These are phyloP conservation scores for Claviceps sp. DNA, from an alignment of 2,329 filamentous ascomycete genomes.

Conservation along the genomic window DNA sequence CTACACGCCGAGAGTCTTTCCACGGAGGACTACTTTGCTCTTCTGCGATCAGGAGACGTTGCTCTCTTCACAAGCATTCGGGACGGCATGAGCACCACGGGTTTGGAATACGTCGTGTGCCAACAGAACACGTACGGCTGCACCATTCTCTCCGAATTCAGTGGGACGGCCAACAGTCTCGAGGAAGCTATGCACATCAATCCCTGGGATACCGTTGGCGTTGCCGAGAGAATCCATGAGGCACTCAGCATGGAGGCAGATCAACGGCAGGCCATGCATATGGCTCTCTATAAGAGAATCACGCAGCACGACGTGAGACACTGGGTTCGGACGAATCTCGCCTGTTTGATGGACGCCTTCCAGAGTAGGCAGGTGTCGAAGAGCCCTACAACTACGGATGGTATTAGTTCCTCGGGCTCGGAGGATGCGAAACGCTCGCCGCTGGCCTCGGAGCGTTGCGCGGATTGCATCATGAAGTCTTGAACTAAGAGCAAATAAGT, in stretches of 20 bases:
- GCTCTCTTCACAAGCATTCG: constrained; percentile 88
- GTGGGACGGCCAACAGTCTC: constrained; percentile 76
- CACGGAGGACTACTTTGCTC: constrained; percentile 81
- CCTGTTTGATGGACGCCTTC: constrained; percentile 2
- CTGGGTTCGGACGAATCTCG: constrained; percentile 1
- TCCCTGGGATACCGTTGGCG: constrained; percentile 77
- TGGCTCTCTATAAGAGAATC: constrained; percentile 3
- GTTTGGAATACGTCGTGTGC: constrained; percentile 83
- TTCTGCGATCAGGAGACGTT: constrained; percentile 76
- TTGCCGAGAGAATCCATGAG: constrained; percentile 67
- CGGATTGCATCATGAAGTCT: neutral
- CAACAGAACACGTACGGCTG: constrained; percentile 78
- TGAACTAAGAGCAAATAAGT: too few relatives aligned
- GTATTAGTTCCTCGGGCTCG: too few relatives aligned
- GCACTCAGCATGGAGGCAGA: constrained; percentile 63
- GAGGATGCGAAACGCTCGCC: neutral
- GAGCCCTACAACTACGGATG: neutral
- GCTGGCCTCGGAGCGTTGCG: neutral
- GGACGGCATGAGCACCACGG: constrained; percentile 97
- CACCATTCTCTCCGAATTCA: constrained; percentile 92
- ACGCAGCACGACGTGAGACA: constrained; percentile 3
- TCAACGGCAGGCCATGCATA: constrained; percentile 29
- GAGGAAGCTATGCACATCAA: constrained; percentile 86
- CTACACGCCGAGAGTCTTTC: constrained; percentile 87
- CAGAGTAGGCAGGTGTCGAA: neutral